These are phyloP conservation scores for Fusarium tricinctum DNA, from an alignment of 2,329 filamentous ascomycete species.

Conservation along the genomic window DNA sequence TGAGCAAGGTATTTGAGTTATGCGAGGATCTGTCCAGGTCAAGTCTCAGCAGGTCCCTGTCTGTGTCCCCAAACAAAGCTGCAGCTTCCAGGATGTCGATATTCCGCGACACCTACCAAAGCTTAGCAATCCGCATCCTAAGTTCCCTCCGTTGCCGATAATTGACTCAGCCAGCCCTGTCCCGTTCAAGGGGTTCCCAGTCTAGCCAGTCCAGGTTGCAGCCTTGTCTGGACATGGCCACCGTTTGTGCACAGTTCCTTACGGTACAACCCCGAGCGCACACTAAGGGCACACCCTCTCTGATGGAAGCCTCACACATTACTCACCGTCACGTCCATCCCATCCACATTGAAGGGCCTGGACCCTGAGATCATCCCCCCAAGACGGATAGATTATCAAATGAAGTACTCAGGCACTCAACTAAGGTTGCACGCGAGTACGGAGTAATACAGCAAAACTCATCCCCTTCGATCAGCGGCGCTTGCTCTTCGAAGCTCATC, in stretches of 20 bases:
- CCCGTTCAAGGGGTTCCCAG: neutral
- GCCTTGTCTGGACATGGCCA: constrained; percentile 25
- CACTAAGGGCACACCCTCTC: constrained; percentile 37
- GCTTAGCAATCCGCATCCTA: constrained; percentile 18
- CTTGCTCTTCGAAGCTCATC: constrained; percentile 8
- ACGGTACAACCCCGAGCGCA: constrained; percentile 31
- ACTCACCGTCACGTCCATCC: constrained; percentile 36
- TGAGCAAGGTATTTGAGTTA: constrained; percentile 4
- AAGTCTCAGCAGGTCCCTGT: constrained; percentile 1
- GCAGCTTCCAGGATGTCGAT: constrained; percentile 6
- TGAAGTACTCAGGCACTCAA: constrained; percentile 31
- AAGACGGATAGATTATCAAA: constrained; percentile 42
- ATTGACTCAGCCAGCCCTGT: constrained; percentile 13
- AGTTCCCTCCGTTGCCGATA: neutral
- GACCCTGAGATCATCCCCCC: constrained; percentile 48
- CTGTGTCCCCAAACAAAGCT: neutral
- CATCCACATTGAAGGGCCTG: constrained; percentile 48
- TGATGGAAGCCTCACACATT: constrained; percentile 22
- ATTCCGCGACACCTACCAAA: constrained; percentile 10
- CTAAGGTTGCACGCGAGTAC: constrained; percentile 43
- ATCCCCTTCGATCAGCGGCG: constrained; percentile 35
- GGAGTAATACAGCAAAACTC: constrained; percentile 8
- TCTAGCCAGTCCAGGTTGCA: constrained; percentile 14
- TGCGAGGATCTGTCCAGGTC: constrained; percentile 17
- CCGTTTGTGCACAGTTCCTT: constrained; percentile 35